These are phyloP conservation scores for Cnidoscolus chayamansa DNA, from an alignment of 441 rosid species.

Conservation along the genomic window DNA sequence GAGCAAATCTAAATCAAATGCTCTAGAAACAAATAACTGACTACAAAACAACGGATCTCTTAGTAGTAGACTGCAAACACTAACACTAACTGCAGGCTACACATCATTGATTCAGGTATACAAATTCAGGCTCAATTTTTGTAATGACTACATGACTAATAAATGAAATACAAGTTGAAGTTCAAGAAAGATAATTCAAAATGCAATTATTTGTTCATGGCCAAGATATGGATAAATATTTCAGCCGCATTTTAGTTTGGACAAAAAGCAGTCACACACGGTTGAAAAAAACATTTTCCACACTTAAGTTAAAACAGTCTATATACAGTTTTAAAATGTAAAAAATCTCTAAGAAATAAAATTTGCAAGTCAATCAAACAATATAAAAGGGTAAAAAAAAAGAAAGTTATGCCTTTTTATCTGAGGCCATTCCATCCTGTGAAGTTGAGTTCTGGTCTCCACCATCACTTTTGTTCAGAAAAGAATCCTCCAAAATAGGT, in stretches of 20 bases:
- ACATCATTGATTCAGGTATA: neutral
- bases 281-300: neutral
- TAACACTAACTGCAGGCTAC: neutral
- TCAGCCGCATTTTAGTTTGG: neutral
- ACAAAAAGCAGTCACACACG: neutral
- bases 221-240: neutral
- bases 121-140: neutral
- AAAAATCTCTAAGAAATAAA: neutral
- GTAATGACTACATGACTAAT: neutral
- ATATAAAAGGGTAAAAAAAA: slow-evolving; percentile 6
- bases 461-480: slow-evolving; percentile 47
- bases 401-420: slow-evolving; percentile 51
- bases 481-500: slow-evolving; percentile 54
- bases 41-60: neutral
- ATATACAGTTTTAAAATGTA: neutral
- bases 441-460: slow-evolving; percentile 42
- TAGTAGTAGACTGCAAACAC: neutral
- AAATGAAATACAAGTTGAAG: neutral
- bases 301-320: slow-evolving; percentile 1
- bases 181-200: neutral
- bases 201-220: no score
- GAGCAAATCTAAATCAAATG: neutral
- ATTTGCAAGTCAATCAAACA: neutral
- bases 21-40: neutral
- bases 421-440: slow-evolving; percentile 48